phyloP scores from a whole-genome alignment of 2,329 filamentous ascomycete species.

The Myriosclerotinia curreyana region DNA sequence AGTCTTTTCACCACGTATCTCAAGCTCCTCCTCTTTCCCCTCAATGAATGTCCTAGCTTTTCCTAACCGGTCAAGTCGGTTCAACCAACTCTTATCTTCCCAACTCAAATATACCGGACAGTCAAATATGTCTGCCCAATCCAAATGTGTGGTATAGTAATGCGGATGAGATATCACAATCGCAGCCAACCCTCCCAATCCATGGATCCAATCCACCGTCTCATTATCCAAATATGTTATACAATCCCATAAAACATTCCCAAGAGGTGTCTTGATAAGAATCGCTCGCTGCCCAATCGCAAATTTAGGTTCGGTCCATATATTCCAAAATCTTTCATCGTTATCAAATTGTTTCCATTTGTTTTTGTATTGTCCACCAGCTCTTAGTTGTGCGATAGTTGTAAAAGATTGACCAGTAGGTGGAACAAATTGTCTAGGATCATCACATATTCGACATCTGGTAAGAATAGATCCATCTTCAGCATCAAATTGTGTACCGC shows the following conservation, averaged over 20 bases:
- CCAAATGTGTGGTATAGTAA: slow-evolving; percentile 73
- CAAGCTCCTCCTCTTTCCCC: slow-evolving; percentile 42
- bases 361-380: slow-evolving; percentile 48
- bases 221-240: slow-evolving; percentile 65
- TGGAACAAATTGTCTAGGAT: slow-evolving; percentile 68
- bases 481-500: slow-evolving; percentile 66
- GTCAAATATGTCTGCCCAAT: slow-evolving; percentile 67
- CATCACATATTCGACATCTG: slow-evolving; percentile 69
- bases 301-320: slow-evolving; percentile 55
- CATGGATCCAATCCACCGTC: slow-evolving; percentile 57
- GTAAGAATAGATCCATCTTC: slow-evolving; percentile 48
- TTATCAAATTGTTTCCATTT: slow-evolving; percentile 48
- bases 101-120: slow-evolving; percentile 67
- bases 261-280: slow-evolving; percentile 60
- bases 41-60: slow-evolving; percentile 50
- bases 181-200: slow-evolving; percentile 62
- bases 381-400: slow-evolving; percentile 49
- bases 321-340: slow-evolving; percentile 47
- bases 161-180: slow-evolving; percentile 80
- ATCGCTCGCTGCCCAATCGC: slow-evolving; percentile 75
- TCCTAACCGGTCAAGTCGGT: slow-evolving; percentile 42
- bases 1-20: slow-evolving; percentile 41
- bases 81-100: slow-evolving; percentile 66
- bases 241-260: slow-evolving; percentile 80
- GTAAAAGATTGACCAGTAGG: slow-evolving; percentile 63